Evolutionary conservation across 768 basidiomycete species (phyloP), one percentile per base, ranked within the genome.

Genomic region (Strobilomyces echinocephalus): DNA sequence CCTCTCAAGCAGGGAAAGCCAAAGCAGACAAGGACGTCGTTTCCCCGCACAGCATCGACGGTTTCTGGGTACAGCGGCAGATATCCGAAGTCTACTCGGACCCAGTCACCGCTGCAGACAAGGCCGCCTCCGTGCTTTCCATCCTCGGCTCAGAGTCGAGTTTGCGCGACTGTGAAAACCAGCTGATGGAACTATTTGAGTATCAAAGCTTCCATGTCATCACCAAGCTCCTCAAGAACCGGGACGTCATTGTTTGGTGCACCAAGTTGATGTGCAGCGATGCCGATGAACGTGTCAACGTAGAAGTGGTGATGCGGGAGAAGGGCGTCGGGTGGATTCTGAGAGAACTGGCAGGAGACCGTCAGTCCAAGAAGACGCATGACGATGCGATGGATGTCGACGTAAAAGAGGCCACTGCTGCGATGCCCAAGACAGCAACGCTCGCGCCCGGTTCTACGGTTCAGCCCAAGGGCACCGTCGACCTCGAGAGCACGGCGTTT

Each of bases 261-360:
- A 99, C 97, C 44, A 95, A 95, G 72, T 80, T 97, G 46, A 89
- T 92, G 71, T 83, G 95, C 24, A 88, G 87, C 50, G 84, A 87
- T 61, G 89, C 89, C 0, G 88, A 97, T 42, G 91, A 92, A 67
- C 82, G 88, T 43, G 83, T 95, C 40, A 91, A 97, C 64, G 82
- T 97, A 36, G 95, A 98, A 71, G 95, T 98, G 4, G 92, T 92
- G 0, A 99, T 99, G 97, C 79, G 95, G 42, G 95, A 98, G 75
- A 95, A 91, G 72, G 93, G 91, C 14, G 81, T 95, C 10, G 95
- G 92, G 0, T 98, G 94, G 94, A 97, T 99, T 67, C 67, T 95
- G 49, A 82, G 90, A 51, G 92, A 93, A 56, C 77, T 98, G 4
- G 79, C 84, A 5, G 93, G 95, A 3, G 93, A 91, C 61, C 76